These are phyloP conservation scores for Coprinellus micaceus DNA, from an alignment of 768 basidiomycete species.

Conservation along the genomic window DNA sequence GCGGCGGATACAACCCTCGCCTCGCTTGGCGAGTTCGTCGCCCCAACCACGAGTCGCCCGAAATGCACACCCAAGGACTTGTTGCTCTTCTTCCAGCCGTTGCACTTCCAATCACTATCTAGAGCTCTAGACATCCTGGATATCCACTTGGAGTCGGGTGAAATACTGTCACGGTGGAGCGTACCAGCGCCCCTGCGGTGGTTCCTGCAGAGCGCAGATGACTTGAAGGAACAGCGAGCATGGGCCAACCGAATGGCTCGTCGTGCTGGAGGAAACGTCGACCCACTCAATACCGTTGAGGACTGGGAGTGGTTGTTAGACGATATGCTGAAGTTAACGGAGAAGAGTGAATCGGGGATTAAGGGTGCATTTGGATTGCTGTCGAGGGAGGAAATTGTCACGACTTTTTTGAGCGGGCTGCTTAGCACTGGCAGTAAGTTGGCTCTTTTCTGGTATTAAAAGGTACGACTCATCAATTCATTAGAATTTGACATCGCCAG, in stretches of 20 bases:
- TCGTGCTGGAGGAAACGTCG: conserved; percentile 53
- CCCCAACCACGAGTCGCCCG: conserved; percentile 62
- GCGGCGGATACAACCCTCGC: conserved; percentile 77
- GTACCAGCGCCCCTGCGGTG: conserved; percentile 82
- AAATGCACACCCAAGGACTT: conserved; percentile 65
- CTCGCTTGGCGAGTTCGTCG: conserved; percentile 76
- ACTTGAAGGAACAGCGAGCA: conserved; percentile 67
- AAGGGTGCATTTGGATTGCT: conserved; percentile 81
- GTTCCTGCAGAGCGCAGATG: conserved; percentile 76
- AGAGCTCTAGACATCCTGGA: conserved; percentile 87
- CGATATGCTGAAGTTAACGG: conserved; percentile 83
- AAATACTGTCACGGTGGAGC: conserved; percentile 86
- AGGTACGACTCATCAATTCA: not conserved
- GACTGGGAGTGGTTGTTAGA: conserved; percentile 88
- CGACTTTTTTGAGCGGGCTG: conserved; percentile 85
- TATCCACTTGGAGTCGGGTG: conserved; percentile 90
- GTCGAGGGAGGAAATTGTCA: conserved; percentile 62
- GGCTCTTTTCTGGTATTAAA: conserved; percentile 10
- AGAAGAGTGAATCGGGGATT: conserved; percentile 56
- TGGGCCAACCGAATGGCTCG: conserved; percentile 87
- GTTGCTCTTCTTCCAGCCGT: conserved; percentile 75
- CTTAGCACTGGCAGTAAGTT: conserved; percentile 85
- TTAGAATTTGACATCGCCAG: conserved; percentile 69
- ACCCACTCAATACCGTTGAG: conserved; percentile 53
- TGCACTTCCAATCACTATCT: conserved; percentile 72